Conservation (phyloP, 2,329 filamentous ascomycete genomes). For the Cladosporium austrohemisphaericum region DNA sequence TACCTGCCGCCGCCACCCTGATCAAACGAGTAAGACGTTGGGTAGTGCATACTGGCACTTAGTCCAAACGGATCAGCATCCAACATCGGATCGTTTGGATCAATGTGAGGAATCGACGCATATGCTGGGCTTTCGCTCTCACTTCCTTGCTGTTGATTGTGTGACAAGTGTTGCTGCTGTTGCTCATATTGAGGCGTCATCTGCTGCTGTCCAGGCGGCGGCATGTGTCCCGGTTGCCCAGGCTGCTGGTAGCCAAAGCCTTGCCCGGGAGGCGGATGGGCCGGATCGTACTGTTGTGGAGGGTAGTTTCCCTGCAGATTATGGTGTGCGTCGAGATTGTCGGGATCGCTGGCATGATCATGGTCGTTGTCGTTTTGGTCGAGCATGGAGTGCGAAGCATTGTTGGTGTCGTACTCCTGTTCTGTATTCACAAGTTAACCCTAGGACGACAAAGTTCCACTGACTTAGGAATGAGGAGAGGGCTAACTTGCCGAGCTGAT, state of each 20-base stretch:
- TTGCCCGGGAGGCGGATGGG: constrained; percentile 16
- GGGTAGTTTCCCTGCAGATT: constrained; percentile 28
- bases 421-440: constrained; percentile 71
- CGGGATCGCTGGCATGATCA: constrained; percentile 22
- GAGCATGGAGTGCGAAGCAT: constrained; percentile 55
- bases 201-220: constrained; percentile 22
- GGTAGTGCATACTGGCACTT: constrained; percentile 92
- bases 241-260: constrained; percentile 15
- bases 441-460: constrained; percentile 65
- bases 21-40: constrained; percentile 62
- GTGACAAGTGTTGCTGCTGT: constrained; percentile 8
- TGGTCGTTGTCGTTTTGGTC: constrained; percentile 57
- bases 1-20: constrained; percentile 15
- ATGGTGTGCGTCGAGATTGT: constrained; percentile 17
- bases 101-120: constrained; percentile 41
- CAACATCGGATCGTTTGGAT: constrained; percentile 77
- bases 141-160: constrained; percentile 5
- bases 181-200: constrained; percentile 16
- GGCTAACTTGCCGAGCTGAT: constrained; percentile 85
- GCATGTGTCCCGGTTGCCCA: constrained; percentile 21
- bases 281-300: constrained; percentile 24
- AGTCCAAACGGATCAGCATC: constrained; percentile 93
- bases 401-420: constrained; percentile 87
- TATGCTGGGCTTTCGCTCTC: constrained; percentile 19
- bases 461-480: constrained; percentile 41